Evolutionary conservation across 805 yeast genomes (phyloP), one percentile per base, ranked within the genome.

Genomic region (Dipodascus geniculatus): DNA sequence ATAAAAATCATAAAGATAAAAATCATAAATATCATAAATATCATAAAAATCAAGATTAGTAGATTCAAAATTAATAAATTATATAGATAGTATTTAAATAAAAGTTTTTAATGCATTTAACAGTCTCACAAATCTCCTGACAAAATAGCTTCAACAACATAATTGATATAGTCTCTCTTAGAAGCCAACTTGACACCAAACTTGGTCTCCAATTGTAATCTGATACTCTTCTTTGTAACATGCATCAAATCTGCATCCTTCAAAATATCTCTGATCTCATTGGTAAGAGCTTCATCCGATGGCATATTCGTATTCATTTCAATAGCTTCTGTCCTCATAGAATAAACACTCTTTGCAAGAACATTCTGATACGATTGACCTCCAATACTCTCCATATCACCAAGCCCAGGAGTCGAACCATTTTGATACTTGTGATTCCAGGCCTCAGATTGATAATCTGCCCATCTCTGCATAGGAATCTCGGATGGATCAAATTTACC

Each of bases 391-490:
- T 47, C 49, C 14, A 23, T 17, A 47, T 47, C 49, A 23, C 28
- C 19, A n/a, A 47, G 23, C 11, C 14, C 14, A n/a, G 44, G 44
- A 14, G 44, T 38, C 4, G 44, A 38, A 3, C 20, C 11, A 17
- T 38, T n/a, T n/a, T n/a, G 17, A 14, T 48, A 19, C 42, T 48
- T 44, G 35, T 56, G 58, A 31, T 63, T 68, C 66, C 77, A 71
- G 35, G 74, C 65, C 52, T 77, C 81, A 49, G 80, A 69, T 62
- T 78, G 81, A 64, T 74, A 78, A 57, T 80, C 83, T 57, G 74
- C 73, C 85, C 85, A 80, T 55, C 77, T 64, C 65, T 74, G 76
- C 71, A 75, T 69, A n/a, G 73, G 73, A 56, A 80, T 80, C 54
- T 73, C 74, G 2, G 76, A 67, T 2, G 81, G 76, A 61, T 80